Evolutionary conservation across 2,329 filamentous ascomycete genomes (phyloP).

Genomic region (Zasmidium citrigriseum): DNA sequence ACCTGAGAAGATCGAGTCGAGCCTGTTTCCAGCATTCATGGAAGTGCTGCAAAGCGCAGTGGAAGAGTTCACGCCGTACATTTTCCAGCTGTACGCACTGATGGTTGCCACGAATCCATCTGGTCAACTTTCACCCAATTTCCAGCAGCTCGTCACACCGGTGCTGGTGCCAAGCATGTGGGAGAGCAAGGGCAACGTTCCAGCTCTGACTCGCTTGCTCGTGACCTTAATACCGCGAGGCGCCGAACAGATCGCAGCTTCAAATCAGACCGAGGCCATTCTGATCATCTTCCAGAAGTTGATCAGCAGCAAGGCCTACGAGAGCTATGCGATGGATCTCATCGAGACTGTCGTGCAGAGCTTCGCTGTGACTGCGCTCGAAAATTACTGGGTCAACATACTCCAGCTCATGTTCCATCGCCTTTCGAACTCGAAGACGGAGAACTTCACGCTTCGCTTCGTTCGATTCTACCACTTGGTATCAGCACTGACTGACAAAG

Average conservation of each 20-base stretch:
- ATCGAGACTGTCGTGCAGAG: conserved; percentile 76
- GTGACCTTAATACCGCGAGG: conserved; percentile 81
- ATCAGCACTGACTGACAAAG: conserved; percentile 73
- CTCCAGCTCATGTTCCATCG: conserved; percentile 78
- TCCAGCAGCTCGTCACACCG: conserved; percentile 74
- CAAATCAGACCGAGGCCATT: conserved; percentile 82
- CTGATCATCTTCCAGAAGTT: conserved; percentile 96
- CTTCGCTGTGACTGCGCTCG: conserved; percentile 72
- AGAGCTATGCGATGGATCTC: conserved; percentile 84
- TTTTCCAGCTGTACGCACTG: conserved; percentile 92
- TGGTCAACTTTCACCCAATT: conserved; percentile 76
- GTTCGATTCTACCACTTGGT: conserved; percentile 94
- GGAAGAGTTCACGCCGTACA: conserved; percentile 91
- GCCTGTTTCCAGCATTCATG: conserved; percentile 81
- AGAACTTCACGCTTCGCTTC: conserved; percentile 83
- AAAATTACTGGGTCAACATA: conserved; percentile 77
- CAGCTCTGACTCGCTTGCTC: conserved; percentile 82
- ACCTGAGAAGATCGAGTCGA: conserved; percentile 73
- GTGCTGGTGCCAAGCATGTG: conserved; percentile 81
- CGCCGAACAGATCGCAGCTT: conserved; percentile 68
- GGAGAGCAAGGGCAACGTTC: conserved; percentile 91
- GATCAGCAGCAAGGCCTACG: conserved; percentile 77
- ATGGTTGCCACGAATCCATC: conserved; percentile 83
- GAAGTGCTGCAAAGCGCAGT: conserved; percentile 79
- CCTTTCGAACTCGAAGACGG: conserved; percentile 71